Base-by-base conservation (phyloP, 257 asterid species). In the Solanum ossicruentum region DNA sequence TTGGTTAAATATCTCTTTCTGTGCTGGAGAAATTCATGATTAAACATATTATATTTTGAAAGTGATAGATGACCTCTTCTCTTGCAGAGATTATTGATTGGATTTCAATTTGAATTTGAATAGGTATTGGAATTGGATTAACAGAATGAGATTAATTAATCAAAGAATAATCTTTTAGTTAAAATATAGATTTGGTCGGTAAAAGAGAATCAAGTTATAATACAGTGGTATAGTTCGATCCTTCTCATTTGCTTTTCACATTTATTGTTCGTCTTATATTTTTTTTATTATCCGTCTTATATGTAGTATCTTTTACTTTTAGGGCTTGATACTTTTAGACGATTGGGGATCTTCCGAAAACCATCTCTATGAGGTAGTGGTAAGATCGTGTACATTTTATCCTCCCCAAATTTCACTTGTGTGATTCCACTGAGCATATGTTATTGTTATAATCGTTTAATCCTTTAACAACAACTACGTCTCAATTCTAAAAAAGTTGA, bases 1-100 rank as follows among this genome's bases (percentile, higher is more conserved):
- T 89, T 88, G 88, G 89, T 89, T 72, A 88, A 85, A 88, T 88
- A 87, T 89, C 87, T 61, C 82, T 80, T 77, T 89, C 89, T 49
- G 43, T 57, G 70, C 80, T 61, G 28, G 84, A 82, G 60, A 45
- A 45, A 61, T 43, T 45, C 12, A 61, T 3, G 61, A 82, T 51
- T 78, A 52, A 8, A 51, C 9, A 66, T 66, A 82, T 45, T 45
- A 61, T 58, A 23, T 58, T 82, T 43, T 61, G 84, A 61, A 82
- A 86, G 87, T 39, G 73, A 55, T 86, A 71, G 88, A 86, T 77
- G 89, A 77, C 89, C 83, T 80, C 88, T 85, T 75, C 41, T 13
- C 80, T 77, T 60, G 56, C 83, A 7, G 21, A 65, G 87, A 85
- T 88, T 88, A 85, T 88, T 88, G 84, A 71, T 83, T 83, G 77